These are phyloP conservation scores for Begonia peltatifolia DNA, from an alignment of 306 rosid genomes.

Conservation along the genomic window DNA sequence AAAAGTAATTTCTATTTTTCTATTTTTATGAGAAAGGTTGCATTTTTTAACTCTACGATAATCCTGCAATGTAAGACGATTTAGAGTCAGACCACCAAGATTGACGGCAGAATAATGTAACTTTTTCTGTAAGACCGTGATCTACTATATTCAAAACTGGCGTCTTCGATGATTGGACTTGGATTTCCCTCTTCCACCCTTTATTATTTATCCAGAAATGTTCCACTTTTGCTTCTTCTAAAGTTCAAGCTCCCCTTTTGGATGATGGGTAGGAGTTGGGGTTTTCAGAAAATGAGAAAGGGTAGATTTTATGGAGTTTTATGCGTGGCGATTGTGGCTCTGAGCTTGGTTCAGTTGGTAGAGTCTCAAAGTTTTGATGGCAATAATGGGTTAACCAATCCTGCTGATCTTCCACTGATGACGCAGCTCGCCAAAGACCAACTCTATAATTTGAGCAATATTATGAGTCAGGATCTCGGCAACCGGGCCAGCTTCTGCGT, in stretches of 20 bases:
- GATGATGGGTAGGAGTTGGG: slow-evolving; percentile 2
- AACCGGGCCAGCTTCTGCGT: slow-evolving; percentile 55
- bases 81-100: too few species aligned
- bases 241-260: background rate
- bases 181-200: too few species aligned
- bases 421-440: slow-evolving; percentile 41
- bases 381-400: slow-evolving; percentile 33
- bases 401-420: slow-evolving; percentile 50
- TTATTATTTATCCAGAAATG: background rate
- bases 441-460: slow-evolving; percentile 51
- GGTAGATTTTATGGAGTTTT: slow-evolving; percentile 8
- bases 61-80: too few species aligned
- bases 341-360: slow-evolving; percentile 24
- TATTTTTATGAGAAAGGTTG: too few species aligned
- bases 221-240: background rate
- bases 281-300: slow-evolving; percentile 12
- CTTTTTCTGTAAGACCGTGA: too few species aligned
- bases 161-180: too few species aligned
- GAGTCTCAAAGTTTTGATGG: slow-evolving; percentile 43
- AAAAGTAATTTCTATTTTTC: too few species aligned
- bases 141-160: too few species aligned
- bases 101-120: too few species aligned
- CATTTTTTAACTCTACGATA: too few species aligned
- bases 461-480: slow-evolving; percentile 35
- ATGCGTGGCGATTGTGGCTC: slow-evolving; percentile 15